Base-by-base conservation (phyloP, 2,329 filamentous ascomycete species). In the Bimuria novae-zelandiae region DNA sequence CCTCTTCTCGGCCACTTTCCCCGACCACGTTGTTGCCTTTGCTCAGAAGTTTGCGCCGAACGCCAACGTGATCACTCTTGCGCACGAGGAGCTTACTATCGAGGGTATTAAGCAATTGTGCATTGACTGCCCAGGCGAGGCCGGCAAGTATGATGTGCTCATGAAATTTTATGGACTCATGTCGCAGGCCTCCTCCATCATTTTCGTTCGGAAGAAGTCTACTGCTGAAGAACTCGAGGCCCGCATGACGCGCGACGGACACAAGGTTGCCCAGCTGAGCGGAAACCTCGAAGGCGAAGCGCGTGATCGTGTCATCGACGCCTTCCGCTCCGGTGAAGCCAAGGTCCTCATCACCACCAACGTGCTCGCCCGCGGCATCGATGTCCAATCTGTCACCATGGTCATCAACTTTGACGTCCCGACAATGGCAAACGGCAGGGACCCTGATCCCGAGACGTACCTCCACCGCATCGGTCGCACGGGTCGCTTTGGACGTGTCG, bases 311-410 rank as follows among this genome's bases (percentile, higher is more conserved):
- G 84, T 97, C 56, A 87, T 99, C 56, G 86, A 93, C 68, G 84
- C 89, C 52, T 99, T 99, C 84, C 87, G 94, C 53, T 84, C 79
- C 39, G 93, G 93, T 33, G 83, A 88, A 54, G 91, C 91, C 68
- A 99, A 99, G 79, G 94, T 99, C 7, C 87, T 99, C 57, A 97
- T 99, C 69, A 95, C 94, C 1, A 99, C 94, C 63, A 99, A 99
- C 69, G 92, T 99, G 32, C 84, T 99, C 53, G 90, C 94, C 7
- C 92, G 94, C 70, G 94, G 94, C 71, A 97, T 99, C 67, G 94
- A 99, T 69, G 79, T 97, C 71, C 75, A 95, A 77, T 87, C 87
- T 23, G 94, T 99, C 12, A 96, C 92, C 8, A 94, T 99, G 88
- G 94, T 99, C 49, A 92, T 99, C 80, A 99, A 99, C 80, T 99